phyloP scores from a whole-genome alignment of 2,329 filamentous ascomycete genomes.

The Dissoconium aciculare region DNA sequence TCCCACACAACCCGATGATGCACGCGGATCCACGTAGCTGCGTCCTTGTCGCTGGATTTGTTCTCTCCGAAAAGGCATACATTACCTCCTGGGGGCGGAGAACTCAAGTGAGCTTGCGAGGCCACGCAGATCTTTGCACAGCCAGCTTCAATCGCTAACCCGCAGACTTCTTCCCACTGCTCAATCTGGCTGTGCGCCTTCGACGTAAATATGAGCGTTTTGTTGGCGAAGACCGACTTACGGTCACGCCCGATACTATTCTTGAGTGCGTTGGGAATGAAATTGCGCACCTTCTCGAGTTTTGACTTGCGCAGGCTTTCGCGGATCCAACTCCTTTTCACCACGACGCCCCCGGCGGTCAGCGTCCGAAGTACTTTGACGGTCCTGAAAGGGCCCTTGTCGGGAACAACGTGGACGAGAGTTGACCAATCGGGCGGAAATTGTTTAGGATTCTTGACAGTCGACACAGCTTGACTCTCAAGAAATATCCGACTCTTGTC shows the following conservation, averaged over 20 bases:
- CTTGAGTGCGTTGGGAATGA: conserved; percentile 5
- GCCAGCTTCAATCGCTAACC: conserved; percentile 26
- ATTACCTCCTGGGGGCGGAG: no score
- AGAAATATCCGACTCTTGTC: no score
- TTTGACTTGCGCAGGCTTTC: no score
- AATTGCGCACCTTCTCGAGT: conserved; percentile 4
- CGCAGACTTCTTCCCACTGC: conserved; percentile 26
- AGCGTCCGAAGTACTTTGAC: no score
- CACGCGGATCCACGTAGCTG: conserved; percentile 19
- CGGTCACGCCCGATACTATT: conserved; percentile 22
- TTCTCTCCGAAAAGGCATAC: conserved; percentile 27
- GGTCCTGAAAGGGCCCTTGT: no score
- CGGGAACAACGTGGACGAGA: no score
- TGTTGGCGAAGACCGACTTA: conserved; percentile 35
- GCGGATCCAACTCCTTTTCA: no score
- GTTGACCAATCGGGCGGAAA: no score
- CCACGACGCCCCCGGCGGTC: no score
- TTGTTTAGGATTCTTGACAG: no score
- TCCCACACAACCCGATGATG: conserved; percentile 26
- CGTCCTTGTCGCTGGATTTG: conserved; percentile 24
- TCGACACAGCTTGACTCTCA: no score
- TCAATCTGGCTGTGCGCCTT: conserved; percentile 22
- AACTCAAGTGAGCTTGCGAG: conserved; percentile 9
- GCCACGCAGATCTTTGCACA: conserved; percentile 18
- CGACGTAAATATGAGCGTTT: conserved; percentile 35